These are phyloP conservation scores for Holtermanniella nyarrowii DNA, from an alignment of 768 basidiomycete species.

Conservation along the genomic window DNA sequence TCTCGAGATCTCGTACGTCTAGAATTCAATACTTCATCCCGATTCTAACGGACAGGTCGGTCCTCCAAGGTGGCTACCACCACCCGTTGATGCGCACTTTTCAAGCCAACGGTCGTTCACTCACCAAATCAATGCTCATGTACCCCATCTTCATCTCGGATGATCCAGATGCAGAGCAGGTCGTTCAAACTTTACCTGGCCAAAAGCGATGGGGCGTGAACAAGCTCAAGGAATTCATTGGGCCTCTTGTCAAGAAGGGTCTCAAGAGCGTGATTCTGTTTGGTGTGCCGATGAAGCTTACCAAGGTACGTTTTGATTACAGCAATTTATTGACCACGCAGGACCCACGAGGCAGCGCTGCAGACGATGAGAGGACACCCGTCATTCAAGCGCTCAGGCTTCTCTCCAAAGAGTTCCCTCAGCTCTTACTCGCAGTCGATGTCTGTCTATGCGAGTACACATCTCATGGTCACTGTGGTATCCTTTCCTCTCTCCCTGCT, in stretches of 20 bases:
- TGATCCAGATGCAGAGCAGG: slow-evolving; percentile 71
- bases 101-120: slow-evolving; percentile 59
- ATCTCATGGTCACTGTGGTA: slow-evolving; percentile 91
- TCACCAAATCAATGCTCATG: slow-evolving; percentile 70
- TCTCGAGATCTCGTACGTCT: slow-evolving; percentile 18
- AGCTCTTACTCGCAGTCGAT: slow-evolving; percentile 80
- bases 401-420: slow-evolving; percentile 65
- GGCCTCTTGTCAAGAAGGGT: slow-evolving; percentile 79
- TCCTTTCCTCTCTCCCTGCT: slow-evolving; percentile 32
- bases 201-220: slow-evolving; percentile 95
- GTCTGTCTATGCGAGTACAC: slow-evolving; percentile 99
- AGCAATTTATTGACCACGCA: no score
- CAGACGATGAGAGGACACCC: slow-evolving; percentile 80
- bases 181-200: slow-evolving; percentile 67
- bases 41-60: slow-evolving; percentile 20
- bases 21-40: not conserved
- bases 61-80: slow-evolving; percentile 72
- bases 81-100: slow-evolving; percentile 80
- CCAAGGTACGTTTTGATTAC: slow-evolving; percentile 33
- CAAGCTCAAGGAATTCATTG: slow-evolving; percentile 73
- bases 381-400: slow-evolving; percentile 85
- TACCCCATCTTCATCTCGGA: slow-evolving; percentile 98
- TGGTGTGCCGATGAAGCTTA: slow-evolving; percentile 39
- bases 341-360: slow-evolving; percentile 69
- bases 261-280: slow-evolving; percentile 87